A percentile compares a stretch with the other conserved stretches of the same genome.
phyloP scores from a whole-genome alignment of 2,329 filamentous ascomycete genomes.

The Arthrobotrys pseudoclavata region DNA sequence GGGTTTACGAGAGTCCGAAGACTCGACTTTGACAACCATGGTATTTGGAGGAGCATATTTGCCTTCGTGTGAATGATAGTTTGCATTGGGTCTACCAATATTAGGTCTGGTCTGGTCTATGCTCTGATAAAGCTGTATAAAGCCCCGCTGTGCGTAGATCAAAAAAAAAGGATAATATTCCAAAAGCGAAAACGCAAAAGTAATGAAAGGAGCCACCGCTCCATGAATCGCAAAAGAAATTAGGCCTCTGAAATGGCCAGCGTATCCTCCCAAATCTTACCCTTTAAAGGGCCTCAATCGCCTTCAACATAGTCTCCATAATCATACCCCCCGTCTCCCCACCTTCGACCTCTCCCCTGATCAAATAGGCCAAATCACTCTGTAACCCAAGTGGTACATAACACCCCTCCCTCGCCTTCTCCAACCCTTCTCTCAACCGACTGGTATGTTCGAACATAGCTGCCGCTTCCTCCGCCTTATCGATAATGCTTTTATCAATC shows the following conservation, averaged over 20 bases:
- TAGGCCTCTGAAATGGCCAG: neutral
- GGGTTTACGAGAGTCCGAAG: neutral
- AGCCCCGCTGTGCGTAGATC: slow-evolving; percentile 46
- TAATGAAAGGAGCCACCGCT: slow-evolving; percentile 33
- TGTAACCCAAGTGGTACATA: slow-evolving; percentile 87
- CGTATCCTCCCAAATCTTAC: slow-evolving; percentile 10
- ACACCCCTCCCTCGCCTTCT: slow-evolving; percentile 81
- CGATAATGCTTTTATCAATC: slow-evolving; percentile 84
- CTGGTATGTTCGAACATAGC: slow-evolving; percentile 96
- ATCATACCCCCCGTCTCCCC: slow-evolving; percentile 67
- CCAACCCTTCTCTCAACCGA: slow-evolving; percentile 86
- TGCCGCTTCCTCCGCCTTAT: slow-evolving; percentile 87
- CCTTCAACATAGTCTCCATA: slow-evolving; percentile 73
- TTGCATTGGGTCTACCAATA: slow-evolving; percentile 16
- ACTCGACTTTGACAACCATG: neutral
- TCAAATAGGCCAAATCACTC: slow-evolving; percentile 85
- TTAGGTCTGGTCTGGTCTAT: slow-evolving; percentile 31
- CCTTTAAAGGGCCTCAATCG: slow-evolving; percentile 72
- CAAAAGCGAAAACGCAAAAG: slow-evolving; percentile 6
- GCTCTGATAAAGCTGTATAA: slow-evolving; percentile 53
- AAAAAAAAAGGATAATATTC: slow-evolving; percentile 33
- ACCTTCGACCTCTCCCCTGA: slow-evolving; percentile 71
- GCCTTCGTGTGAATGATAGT: slow-evolving; percentile 32
- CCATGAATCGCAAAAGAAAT: slow-evolving; percentile 45
- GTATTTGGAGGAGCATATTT: neutral